phyloP scores from a whole-genome alignment of 371 early-diverging fungal genomes.

The Basidiobolus meristosporus region DNA sequence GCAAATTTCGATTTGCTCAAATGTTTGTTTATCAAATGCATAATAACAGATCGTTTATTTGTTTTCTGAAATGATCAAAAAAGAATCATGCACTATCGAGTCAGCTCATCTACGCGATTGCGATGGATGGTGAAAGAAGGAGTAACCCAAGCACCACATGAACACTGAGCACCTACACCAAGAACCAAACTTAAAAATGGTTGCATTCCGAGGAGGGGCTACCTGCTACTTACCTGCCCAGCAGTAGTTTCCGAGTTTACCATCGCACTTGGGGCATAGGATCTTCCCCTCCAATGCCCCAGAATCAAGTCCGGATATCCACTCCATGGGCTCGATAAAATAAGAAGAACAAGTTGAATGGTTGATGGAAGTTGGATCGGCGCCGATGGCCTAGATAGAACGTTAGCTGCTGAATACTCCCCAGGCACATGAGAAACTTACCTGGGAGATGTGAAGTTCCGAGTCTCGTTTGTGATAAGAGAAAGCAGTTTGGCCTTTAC shows the following conservation, averaged over 20 bases:
- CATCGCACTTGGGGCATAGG: slow-evolving; percentile 61
- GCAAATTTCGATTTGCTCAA: too few species aligned
- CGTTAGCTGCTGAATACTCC: not conserved
- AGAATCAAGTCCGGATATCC: slow-evolving; percentile 41
- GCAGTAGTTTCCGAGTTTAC: slow-evolving; percentile 64
- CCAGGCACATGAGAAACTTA: not conserved
- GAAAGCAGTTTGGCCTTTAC: slow-evolving; percentile 50
- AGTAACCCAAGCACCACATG: slow-evolving; percentile 74
- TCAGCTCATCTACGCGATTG: slow-evolving; percentile 8
- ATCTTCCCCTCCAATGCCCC: slow-evolving; percentile 53
- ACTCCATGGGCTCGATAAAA: slow-evolving; percentile 74
- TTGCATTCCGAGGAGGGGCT: too few species aligned
- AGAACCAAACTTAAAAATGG: not conserved
- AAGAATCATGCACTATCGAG: too few species aligned
- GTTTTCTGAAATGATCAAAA: too few species aligned
- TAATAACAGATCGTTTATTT: too few species aligned
- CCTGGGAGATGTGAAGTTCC: slow-evolving; percentile 4
- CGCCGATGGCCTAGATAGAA: not conserved
- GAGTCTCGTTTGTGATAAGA: slow-evolving; percentile 43
- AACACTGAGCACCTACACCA: slow-evolving; percentile 33
- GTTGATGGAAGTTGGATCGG: not conserved
- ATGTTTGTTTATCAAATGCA: too few species aligned
- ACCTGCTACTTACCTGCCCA: slow-evolving; percentile 59
- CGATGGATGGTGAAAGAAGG: slow-evolving; percentile 63
- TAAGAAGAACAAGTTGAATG: slow-evolving; percentile 41